Conservation (phyloP, 2,329 filamentous ascomycete genomes). For the Fusarium solani-melongenae region DNA sequence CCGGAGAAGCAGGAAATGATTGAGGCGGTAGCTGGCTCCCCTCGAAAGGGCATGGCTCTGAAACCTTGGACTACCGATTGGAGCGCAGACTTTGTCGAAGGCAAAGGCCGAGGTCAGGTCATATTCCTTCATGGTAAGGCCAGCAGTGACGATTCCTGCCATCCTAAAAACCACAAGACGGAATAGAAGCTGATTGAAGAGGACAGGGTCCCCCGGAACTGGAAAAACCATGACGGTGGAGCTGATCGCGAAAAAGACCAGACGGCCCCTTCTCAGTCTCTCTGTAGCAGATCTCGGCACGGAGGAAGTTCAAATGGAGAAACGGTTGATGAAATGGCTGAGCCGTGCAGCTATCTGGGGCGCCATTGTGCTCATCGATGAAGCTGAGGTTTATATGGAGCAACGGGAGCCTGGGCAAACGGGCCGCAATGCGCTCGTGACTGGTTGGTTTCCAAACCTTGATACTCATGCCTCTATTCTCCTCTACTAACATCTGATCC, state of each 20-base stretch:
- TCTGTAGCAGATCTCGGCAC: neutral
- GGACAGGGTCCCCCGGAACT: neutral
- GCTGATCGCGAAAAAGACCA: neutral
- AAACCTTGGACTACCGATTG: neutral
- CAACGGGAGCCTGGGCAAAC: neutral
- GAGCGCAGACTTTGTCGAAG: neutral
- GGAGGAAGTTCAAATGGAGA: neutral
- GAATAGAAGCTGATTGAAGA: neutral
- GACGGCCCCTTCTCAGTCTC: neutral
- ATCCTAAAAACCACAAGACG: no score
- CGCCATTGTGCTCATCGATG: neutral
- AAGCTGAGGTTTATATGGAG: neutral
- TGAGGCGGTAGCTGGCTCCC: neutral
- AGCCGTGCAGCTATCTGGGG: neutral
- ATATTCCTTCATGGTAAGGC: neutral
- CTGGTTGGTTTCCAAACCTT: neutral
- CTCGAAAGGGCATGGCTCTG: neutral
- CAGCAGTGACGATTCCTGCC: no score
- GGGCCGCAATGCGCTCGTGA: neutral
- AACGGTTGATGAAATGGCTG: neutral
- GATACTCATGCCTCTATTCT: no score
- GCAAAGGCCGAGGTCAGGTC: neutral
- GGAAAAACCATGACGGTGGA: neutral
- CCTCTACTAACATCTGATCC: no score
- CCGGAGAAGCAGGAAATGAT: neutral